These are phyloP conservation scores for Rhodotorula sphaerocarpa DNA, from an alignment of 768 basidiomycete genomes.

Conservation along the genomic window DNA sequence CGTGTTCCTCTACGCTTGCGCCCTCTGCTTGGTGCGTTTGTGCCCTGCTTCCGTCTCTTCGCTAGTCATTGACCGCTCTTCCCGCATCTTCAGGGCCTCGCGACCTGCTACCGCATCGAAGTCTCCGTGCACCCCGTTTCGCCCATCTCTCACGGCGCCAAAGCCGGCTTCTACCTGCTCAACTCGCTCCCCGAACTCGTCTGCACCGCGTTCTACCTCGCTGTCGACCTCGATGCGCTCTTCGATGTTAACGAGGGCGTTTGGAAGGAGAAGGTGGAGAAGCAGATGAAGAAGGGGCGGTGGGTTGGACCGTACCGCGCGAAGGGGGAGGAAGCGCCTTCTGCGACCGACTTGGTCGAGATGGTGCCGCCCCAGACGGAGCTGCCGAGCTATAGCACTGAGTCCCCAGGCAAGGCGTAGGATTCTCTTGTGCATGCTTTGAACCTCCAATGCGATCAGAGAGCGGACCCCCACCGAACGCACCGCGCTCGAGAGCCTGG, in stretches of 20 bases:
- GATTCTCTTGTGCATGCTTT: too few relatives aligned
- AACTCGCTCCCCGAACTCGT: constrained; percentile 7
- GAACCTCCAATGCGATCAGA: too few relatives aligned
- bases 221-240: constrained; percentile 7
- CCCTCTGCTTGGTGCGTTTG: background rate
- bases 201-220: background rate
- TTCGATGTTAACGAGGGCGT: constrained; percentile 8
- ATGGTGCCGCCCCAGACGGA: too few relatives aligned
- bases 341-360: background rate
- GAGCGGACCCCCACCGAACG: too few relatives aligned
- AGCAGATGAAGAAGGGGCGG: constrained; percentile 2
- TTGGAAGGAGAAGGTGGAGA: constrained; percentile 13
- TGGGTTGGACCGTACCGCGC: background rate
- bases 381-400: too few relatives aligned
- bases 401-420: too few relatives aligned
- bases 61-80: background rate
- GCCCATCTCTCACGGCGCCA: background rate
- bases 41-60: background rate
- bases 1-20: background rate
- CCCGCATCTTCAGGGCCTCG: constrained; percentile 2
- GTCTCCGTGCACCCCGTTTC: background rate
- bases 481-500: too few relatives aligned
- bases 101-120: constrained; percentile 6
- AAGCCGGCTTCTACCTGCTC: constrained; percentile 22
- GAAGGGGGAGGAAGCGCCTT: too few relatives aligned